Conservation (phyloP, 1,284 basidiomycete genomes). For the Tilletia setariae region DNA sequence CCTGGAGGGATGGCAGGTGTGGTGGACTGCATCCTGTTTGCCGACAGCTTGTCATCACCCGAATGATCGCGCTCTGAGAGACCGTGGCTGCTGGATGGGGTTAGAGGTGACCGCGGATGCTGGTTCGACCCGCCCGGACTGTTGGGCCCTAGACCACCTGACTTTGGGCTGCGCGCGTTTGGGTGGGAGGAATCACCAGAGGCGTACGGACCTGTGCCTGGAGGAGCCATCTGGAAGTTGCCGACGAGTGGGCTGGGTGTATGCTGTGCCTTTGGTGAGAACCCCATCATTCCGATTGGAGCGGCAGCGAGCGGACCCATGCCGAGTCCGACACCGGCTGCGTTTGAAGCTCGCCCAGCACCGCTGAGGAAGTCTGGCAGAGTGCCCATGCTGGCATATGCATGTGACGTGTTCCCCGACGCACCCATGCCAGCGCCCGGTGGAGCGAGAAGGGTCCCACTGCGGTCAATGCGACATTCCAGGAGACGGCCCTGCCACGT, state of each 20-base stretch:
- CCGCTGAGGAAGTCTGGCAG: slow-evolving; percentile 1
- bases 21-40: not conserved
- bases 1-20: not conserved
- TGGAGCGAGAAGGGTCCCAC: slow-evolving; percentile 34
- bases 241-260: not conserved
- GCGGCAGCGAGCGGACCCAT: not conserved
- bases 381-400: slow-evolving; percentile 14
- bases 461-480: slow-evolving; percentile 46
- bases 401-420: not conserved
- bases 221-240: not conserved
- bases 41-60: not conserved
- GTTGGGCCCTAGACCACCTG: not conserved
- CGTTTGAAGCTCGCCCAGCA: not conserved
- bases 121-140: not conserved
- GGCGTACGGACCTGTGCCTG: not conserved
- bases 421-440: not conserved
- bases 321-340: slow-evolving; percentile 5
- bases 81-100: not conserved
- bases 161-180: not conserved
- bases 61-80: not conserved
- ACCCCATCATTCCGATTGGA: not conserved
- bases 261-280: not conserved
- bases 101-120: not conserved
- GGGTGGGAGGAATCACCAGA: not conserved
- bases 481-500: slow-evolving; percentile 52